A percentile compares a stretch with the other conserved stretches of the same genome.
phyloP scores from a whole-genome alignment of 768 basidiomycete genomes.

The Pulveroboletus sp. region DNA sequence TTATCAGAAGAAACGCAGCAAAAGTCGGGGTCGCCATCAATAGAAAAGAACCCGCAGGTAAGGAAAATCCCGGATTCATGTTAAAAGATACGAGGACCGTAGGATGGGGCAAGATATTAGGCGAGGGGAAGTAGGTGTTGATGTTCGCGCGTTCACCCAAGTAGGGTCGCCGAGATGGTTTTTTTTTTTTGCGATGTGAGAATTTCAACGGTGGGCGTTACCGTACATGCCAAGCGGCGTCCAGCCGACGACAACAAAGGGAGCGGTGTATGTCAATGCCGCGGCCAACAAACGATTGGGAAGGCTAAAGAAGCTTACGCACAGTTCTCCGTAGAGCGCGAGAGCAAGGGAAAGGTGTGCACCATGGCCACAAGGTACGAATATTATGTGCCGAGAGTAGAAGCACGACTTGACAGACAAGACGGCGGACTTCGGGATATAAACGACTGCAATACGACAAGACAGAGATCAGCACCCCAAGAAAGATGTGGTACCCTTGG shows the following conservation, averaged over 20 bases:
- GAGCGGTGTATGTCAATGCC: conserved; percentile 4
- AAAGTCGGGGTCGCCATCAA: conserved; percentile 6
- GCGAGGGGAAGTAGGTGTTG: conserved; percentile 14
- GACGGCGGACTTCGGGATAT: conserved; percentile 58
- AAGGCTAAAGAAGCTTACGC: conserved; percentile 22
- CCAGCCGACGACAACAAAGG: conserved; percentile 9
- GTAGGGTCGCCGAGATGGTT: conserved; percentile 6
- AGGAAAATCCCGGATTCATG: conserved; percentile 26
- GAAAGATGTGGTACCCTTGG: not conserved
- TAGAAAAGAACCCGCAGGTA: conserved; percentile 6
- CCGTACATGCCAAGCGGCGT: conserved; percentile 7
- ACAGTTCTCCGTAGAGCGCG: conserved; percentile 66
- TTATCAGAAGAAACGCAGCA: not conserved
- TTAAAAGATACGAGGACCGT: conserved; percentile 9
- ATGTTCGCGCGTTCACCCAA: conserved; percentile 22
- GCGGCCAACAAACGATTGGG: not conserved
- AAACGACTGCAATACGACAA: conserved; percentile 44
- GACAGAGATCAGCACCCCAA: conserved; percentile 6
- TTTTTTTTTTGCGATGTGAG: conserved; percentile 17
- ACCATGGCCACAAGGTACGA: conserved; percentile 48
- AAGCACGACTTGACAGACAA: conserved; percentile 58
- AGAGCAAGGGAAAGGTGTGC: conserved; percentile 59
- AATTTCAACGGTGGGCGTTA: conserved; percentile 6
- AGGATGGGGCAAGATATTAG: conserved; percentile 12
- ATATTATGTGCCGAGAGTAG: conserved; percentile 39